phyloP scores from a whole-genome alignment of 2,329 filamentous ascomycete species.

The Fusarium chaquense region DNA sequence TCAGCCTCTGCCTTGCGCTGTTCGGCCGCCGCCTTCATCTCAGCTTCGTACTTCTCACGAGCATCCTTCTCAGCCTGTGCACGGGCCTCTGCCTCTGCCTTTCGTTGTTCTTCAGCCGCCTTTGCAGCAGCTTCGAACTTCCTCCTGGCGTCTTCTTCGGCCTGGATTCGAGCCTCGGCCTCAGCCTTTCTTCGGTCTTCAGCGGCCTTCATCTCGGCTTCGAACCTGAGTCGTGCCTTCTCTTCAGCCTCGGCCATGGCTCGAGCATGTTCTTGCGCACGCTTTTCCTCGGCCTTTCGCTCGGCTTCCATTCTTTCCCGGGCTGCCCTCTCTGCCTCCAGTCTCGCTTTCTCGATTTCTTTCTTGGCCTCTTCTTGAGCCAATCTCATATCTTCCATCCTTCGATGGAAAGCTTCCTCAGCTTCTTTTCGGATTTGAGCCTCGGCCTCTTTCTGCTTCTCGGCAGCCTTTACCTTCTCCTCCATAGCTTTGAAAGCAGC shows the following conservation, averaged over 20 bases:
- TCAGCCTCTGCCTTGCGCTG: conserved; percentile 61
- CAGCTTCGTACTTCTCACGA: conserved; percentile 60
- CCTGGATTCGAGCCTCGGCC: conserved; percentile 59
- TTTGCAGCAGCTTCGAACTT: conserved; percentile 60
- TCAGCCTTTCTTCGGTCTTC: conserved; percentile 60
- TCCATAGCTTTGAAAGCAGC: conserved; percentile 62
- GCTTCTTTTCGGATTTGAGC: conserved; percentile 60
- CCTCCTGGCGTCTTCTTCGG: conserved; percentile 59
- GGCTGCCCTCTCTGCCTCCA: conserved; percentile 58
- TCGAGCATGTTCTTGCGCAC: conserved; percentile 59
- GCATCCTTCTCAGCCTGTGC: conserved; percentile 55
- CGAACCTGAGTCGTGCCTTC: conserved; percentile 60
- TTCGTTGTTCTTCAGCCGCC: conserved; percentile 51
- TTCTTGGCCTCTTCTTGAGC: conserved; percentile 50
- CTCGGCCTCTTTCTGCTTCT: conserved; percentile 59
- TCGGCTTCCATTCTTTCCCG: conserved; percentile 59
- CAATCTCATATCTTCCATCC: conserved; percentile 46
- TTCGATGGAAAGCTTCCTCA: conserved; percentile 55
- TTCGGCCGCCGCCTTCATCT: conserved; percentile 59
- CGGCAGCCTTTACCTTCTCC: conserved; percentile 59
- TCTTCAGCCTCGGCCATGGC: conserved; percentile 60
- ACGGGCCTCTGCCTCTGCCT: conserved; percentile 39
- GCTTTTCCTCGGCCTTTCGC: conserved; percentile 44
- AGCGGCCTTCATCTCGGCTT: conserved; percentile 58
- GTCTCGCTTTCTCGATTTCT: conserved; percentile 51